phyloP scores from a whole-genome alignment of 179 eudicot genomes.

The Spinacia oleracea region DNA sequence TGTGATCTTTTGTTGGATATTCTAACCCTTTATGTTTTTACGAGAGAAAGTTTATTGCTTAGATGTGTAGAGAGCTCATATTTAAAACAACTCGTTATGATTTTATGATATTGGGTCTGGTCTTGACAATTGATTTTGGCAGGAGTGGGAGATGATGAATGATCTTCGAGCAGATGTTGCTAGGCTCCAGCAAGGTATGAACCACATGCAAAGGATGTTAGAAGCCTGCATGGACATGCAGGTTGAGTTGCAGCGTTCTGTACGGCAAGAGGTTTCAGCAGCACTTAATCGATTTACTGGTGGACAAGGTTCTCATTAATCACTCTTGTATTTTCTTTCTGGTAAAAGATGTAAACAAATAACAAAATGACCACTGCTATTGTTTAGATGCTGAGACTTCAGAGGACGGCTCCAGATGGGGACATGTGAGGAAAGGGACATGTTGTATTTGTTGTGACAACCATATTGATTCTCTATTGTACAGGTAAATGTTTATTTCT shows the following conservation, averaged over 20 bases:
- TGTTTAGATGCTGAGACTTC: constrained; percentile 70
- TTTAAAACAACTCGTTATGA: background rate
- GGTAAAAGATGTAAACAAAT: no score
- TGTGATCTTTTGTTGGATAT: background rate
- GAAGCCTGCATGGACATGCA: constrained; percentile 99
- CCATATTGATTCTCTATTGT: constrained; percentile 88
- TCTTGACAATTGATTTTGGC: constrained; percentile 17
- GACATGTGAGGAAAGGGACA: constrained; percentile 82
- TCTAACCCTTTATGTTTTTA: background rate
- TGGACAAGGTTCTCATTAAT: constrained; percentile 49
- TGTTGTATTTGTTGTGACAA: constrained; percentile 95
- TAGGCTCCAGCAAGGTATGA: constrained; percentile 98
- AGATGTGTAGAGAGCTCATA: background rate
- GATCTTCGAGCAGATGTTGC: constrained; percentile 85
- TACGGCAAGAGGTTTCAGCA: constrained; percentile 97
- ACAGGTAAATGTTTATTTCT: constrained; percentile 52
- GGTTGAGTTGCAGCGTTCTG: constrained; percentile 92
- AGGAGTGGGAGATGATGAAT: constrained; percentile 98
- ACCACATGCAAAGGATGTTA: constrained; percentile 96
- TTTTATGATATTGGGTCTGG: background rate
- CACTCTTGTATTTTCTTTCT: background rate
- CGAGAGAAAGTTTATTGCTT: background rate
- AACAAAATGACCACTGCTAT: constrained; percentile 6
- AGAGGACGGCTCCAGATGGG: constrained; percentile 95
- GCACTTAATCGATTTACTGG: constrained; percentile 82